Percentiles rank a stretch among this genome's conserved stretches.
Evolutionary conservation across 176 grass and related monocot species (phyloP).

Genomic region (Bromus sterilis): DNA sequence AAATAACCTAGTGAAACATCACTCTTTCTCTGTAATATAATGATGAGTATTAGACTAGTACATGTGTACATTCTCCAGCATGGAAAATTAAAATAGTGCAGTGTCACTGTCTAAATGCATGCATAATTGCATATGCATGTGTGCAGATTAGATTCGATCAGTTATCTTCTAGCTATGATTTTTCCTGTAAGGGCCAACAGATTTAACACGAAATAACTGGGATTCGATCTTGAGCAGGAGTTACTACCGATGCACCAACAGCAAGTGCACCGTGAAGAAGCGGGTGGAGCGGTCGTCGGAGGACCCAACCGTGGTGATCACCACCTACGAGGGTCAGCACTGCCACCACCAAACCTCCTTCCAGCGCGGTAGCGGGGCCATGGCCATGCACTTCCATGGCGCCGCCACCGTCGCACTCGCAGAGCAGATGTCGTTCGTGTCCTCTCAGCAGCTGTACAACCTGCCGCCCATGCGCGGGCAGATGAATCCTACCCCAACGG

Average conservation of each 20-base stretch:
- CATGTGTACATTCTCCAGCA: too few relatives aligned
- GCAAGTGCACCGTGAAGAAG: slow-evolving; percentile 89
- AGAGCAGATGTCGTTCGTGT: slow-evolving; percentile 35
- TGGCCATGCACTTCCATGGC: slow-evolving; percentile 18
- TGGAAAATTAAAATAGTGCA: too few relatives aligned
- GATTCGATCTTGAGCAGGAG: slow-evolving; percentile 43
- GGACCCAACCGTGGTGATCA: slow-evolving; percentile 73
- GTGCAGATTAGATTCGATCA: too few relatives aligned
- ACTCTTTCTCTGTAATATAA: too few relatives aligned
- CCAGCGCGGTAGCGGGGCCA: slow-evolving; percentile 16
- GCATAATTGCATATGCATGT: too few relatives aligned
- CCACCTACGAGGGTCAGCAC: slow-evolving; percentile 96
- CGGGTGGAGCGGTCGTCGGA: slow-evolving; percentile 76
- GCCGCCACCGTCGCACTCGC: slow-evolving; percentile 29
- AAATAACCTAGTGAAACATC: too few relatives aligned
- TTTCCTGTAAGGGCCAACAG: too few relatives aligned
- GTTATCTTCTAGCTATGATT: too few relatives aligned
- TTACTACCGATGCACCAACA: slow-evolving; percentile 90
- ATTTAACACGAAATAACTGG: too few relatives aligned
- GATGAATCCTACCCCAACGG: background rate
- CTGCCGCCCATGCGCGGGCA: slow-evolving; percentile 16
- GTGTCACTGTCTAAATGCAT: too few relatives aligned
- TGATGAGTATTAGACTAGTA: too few relatives aligned
- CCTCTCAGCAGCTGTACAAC: slow-evolving; percentile 18
- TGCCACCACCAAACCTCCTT: slow-evolving; percentile 53